A percentile compares a stretch with the other conserved stretches of the same genome.
These are phyloP conservation scores for Sclerotinia borealis DNA, from an alignment of 2,329 filamentous ascomycete genomes.

Conservation along the genomic window DNA sequence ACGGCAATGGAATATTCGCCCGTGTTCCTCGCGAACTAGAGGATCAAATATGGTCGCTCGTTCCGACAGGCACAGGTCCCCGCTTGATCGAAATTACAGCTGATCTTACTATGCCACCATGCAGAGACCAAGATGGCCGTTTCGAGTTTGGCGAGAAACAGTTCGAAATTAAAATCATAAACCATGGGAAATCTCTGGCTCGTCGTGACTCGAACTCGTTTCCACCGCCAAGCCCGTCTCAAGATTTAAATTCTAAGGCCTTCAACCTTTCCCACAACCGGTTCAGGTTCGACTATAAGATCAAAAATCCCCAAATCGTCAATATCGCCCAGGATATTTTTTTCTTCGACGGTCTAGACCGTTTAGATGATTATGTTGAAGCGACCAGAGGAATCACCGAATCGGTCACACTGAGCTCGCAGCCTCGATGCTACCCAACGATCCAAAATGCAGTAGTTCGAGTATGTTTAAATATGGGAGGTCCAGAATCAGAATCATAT, in stretches of 20 bases:
- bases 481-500: too few relatives aligned
- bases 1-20: not conserved
- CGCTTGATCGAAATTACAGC: not conserved
- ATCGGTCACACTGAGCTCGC: not conserved
- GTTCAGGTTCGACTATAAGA: not conserved
- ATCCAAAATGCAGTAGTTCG: not conserved
- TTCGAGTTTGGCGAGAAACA: too few relatives aligned
- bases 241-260: not conserved
- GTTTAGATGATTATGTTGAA: not conserved
- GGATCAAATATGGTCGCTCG: not conserved
- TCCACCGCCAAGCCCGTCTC: too few relatives aligned
- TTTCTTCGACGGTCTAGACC: not conserved
- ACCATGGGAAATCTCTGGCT: too few relatives aligned
- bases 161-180: not conserved
- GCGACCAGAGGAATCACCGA: not conserved
- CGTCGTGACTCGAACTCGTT: too few relatives aligned
- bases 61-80: not conserved
- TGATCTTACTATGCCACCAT: too few relatives aligned
- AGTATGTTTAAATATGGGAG: too few relatives aligned
- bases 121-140: too few relatives aligned
- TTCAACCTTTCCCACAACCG: not conserved
- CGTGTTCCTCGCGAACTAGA: not conserved
- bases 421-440: not conserved
- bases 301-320: not conserved
- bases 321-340: not conserved